Conservation (phyloP, 805 yeast species). For the Kodamaea kakaduensis region DNA sequence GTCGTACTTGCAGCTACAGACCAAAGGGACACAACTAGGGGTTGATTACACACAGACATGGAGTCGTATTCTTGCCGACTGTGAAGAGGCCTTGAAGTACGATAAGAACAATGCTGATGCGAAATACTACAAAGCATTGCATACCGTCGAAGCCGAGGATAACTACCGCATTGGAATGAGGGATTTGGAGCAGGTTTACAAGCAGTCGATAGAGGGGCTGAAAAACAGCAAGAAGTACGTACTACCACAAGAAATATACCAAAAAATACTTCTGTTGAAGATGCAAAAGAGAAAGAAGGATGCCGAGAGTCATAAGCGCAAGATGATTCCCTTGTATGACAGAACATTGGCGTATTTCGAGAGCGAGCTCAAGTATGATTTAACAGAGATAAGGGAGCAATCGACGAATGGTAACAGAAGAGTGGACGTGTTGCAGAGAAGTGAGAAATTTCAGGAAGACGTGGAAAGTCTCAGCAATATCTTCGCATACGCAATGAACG, state of each 20-base stretch:
- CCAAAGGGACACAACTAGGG: neutral
- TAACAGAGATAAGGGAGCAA: slow-evolving; percentile 8
- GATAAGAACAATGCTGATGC: slow-evolving; percentile 16
- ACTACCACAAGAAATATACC: slow-evolving; percentile 16
- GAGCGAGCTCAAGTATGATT: slow-evolving; percentile 11
- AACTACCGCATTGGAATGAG: slow-evolving; percentile 11
- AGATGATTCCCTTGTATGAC: slow-evolving; percentile 10
- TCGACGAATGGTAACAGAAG: too few relatives aligned
- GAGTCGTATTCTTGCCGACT: slow-evolving; percentile 15
- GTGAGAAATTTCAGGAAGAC: slow-evolving; percentile 10
- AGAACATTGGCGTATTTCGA: slow-evolving; percentile 10
- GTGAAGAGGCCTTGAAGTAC: slow-evolving; percentile 13
- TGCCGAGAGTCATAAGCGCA: slow-evolving; percentile 4
- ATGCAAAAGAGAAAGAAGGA: slow-evolving; percentile 6
- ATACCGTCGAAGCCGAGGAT: slow-evolving; percentile 7
- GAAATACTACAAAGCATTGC: slow-evolving; percentile 12
- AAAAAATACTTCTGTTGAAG: slow-evolving; percentile 10
- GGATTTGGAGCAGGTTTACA: slow-evolving; percentile 12
- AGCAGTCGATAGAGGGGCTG: slow-evolving; percentile 12
- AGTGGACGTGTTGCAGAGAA: slow-evolving; percentile 6
- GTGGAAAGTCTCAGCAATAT: slow-evolving; percentile 9
- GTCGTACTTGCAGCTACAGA: slow-evolving; percentile 7
- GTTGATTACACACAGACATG: slow-evolving; percentile 10
- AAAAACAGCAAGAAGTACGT: slow-evolving; percentile 12
- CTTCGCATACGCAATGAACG: slow-evolving; percentile 7